Evolutionary conservation across 495 filamentous ascomycete genomes (phyloP).

Genomic region (Daldinia caldariorum): DNA sequence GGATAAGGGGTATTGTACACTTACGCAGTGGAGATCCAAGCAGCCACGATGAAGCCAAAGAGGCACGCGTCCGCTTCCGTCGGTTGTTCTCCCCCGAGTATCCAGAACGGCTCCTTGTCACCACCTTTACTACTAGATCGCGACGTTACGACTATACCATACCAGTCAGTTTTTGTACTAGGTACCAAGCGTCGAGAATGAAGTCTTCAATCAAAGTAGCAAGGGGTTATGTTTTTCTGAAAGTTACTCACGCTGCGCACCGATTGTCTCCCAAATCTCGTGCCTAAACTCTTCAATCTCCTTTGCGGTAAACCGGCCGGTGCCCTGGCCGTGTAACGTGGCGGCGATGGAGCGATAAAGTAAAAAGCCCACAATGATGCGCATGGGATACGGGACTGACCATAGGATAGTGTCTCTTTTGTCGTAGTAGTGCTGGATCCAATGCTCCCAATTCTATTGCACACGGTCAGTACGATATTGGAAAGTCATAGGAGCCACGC

Average conservation of each 20-base stretch:
- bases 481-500: no score
- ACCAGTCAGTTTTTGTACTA: background rate
- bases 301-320: slow-evolving; percentile 57
- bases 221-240: background rate
- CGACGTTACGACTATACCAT: slow-evolving; percentile 24
- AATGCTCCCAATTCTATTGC: slow-evolving; percentile 58
- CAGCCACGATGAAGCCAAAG: slow-evolving; percentile 65
- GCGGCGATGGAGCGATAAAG: slow-evolving; percentile 55
- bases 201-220: slow-evolving; percentile 18
- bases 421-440: slow-evolving; percentile 68
- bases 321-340: slow-evolving; percentile 66
- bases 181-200: no score
- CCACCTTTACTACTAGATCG: slow-evolving; percentile 21
- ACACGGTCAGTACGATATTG: background rate
- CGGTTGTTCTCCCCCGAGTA: slow-evolving; percentile 62
- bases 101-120: slow-evolving; percentile 61
- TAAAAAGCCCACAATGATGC: slow-evolving; percentile 63
- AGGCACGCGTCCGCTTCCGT: slow-evolving; percentile 66
- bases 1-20: slow-evolving; percentile 37
- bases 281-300: slow-evolving; percentile 58
- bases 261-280: slow-evolving; percentile 65
- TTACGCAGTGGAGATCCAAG: slow-evolving; percentile 64
- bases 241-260: slow-evolving; percentile 47
- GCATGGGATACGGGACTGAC: slow-evolving; percentile 60
- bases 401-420: slow-evolving; percentile 65